Base-by-base conservation (phyloP, 2,329 filamentous ascomycete genomes). In the Aspergillus calidoustus region DNA sequence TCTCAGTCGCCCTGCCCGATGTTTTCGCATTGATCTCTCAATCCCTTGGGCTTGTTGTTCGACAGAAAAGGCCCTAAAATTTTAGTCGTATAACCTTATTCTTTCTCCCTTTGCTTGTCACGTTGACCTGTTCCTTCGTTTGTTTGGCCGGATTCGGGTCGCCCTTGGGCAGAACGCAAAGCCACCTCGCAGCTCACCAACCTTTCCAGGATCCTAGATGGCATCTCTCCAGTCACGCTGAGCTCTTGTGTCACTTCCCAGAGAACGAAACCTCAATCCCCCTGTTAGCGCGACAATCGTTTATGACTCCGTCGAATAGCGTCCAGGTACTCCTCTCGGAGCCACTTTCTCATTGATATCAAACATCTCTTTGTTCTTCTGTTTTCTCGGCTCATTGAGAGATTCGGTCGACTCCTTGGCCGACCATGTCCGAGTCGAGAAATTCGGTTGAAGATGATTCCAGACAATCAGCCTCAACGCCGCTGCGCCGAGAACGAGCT, bases 401-500 rank as follows among this genome's bases (percentile, higher is more conserved):
- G 52, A 19, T 22, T 41, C 23, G 34, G 52, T 25, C 58, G 51
- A 63, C 34, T 59, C 61, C 53, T 62, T 62, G 53, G 49, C 61
- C 60, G 61, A 73, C 60, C 63, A 78, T 78, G 76, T 69, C 74
- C 51, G 67, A 76, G 52, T 56, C 69, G 51, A 67, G 60, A 23
- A 19, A 17, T 59, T 60, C 54, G 34, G 65, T 74, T 58, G 69
- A 65, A 55, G 69, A 75, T 54, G 68, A 72, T 64, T 59, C 69
- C 30, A 69, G 67, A 41, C 68, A 69, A 25, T 65, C 69, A 54
- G 57, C 60, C 28, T 54, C 72, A 9, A 68, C 68, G n/a, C 77
- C 76, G 54, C 66, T 77, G 57, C 76, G 77, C 59, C 74, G 80
- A 61, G 76, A 76, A 66, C 74, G 81, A 59, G 81, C 81, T 7